phyloP scores from a whole-genome alignment of 352 stramenopile genomes.

The Phytophthora meadii region DNA sequence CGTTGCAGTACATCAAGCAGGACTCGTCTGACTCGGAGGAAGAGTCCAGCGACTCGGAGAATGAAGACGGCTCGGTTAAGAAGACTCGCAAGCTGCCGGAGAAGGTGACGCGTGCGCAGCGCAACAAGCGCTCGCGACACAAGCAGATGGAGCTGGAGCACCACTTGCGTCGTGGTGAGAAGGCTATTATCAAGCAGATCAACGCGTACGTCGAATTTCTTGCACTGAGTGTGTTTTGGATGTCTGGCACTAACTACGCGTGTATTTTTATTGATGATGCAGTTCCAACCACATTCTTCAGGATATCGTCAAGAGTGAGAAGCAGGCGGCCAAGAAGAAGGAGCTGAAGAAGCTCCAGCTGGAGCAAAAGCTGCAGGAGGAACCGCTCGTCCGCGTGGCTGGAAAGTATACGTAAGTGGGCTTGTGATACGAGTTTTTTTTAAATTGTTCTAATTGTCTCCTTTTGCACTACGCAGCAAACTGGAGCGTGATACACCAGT shows the following conservation, averaged over 20 bases:
- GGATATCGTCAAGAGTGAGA: constrained; percentile 74
- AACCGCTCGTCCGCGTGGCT: constrained; percentile 73
- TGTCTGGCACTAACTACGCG: constrained; percentile 6
- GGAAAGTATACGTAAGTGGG: constrained; percentile 76
- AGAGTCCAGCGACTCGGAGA: constrained; percentile 46
- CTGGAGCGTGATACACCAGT: constrained; percentile 74
- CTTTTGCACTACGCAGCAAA: constrained; percentile 56
- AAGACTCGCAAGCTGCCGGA: constrained; percentile 50
- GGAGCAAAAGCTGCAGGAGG: constrained; percentile 80
- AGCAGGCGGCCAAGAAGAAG: constrained; percentile 64
- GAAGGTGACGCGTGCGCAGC: constrained; percentile 73
- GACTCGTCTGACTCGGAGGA: constrained; percentile 53
- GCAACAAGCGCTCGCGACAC: constrained; percentile 83
- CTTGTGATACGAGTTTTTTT: background rate
- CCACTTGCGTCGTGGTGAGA: constrained; percentile 62
- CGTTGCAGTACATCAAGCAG: constrained; percentile 81
- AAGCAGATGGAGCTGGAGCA: constrained; percentile 84
- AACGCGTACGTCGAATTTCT: constrained; percentile 63
- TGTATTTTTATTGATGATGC: constrained; percentile 6
- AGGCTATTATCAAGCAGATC: constrained; percentile 88
- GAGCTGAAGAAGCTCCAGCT: constrained; percentile 80
- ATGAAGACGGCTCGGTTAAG: constrained; percentile 51
- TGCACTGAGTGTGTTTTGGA: background rate
- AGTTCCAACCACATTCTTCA: constrained; percentile 77
- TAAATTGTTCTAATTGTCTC: background rate